Evolutionary conservation across 352 stramenopile species (phyloP).

Genomic region (Globisporangium paroecandrum): DNA sequence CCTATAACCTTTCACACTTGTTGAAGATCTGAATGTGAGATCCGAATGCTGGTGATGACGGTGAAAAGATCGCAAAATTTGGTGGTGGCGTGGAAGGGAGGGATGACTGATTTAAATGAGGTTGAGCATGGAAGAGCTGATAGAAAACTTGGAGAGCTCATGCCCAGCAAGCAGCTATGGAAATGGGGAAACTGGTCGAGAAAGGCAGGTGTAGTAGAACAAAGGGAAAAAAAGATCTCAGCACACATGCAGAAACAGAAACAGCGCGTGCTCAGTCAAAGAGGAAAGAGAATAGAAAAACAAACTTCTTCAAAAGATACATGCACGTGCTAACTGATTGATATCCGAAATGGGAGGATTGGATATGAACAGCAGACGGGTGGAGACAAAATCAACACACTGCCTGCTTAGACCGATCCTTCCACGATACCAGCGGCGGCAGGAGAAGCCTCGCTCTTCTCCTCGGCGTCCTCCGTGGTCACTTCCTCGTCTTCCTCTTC

Average conservation of each 20-base stretch:
- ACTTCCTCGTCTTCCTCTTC: conserved; percentile 34
- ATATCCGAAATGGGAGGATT: background rate
- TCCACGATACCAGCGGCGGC: conserved; percentile 39
- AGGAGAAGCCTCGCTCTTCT: conserved; percentile 20
- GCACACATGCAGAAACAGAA: background rate
- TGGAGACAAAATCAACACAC: background rate
- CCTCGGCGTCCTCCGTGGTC: conserved; percentile 24
- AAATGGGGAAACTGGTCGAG: background rate
- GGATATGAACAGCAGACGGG: background rate
- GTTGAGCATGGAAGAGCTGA: background rate
- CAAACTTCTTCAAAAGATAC: conserved; percentile 7
- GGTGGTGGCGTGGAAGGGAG: too few relatives aligned
- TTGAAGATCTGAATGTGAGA: background rate
- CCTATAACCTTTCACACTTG: background rate
- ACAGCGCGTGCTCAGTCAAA: background rate
- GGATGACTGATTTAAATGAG: background rate
- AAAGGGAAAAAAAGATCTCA: background rate
- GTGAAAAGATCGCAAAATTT: too few relatives aligned
- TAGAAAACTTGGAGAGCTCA: background rate
- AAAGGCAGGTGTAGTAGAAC: too few relatives aligned
- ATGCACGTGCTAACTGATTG: conserved; percentile 17
- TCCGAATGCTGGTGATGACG: too few relatives aligned
- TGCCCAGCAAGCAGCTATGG: background rate
- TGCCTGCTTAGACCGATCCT: conserved; percentile 49
- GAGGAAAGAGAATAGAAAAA: background rate